A percentile compares a stretch with the other conserved stretches of the same genome.
Conservation (phyloP, 768 basidiomycete genomes). For the Lactarius quietus region DNA sequence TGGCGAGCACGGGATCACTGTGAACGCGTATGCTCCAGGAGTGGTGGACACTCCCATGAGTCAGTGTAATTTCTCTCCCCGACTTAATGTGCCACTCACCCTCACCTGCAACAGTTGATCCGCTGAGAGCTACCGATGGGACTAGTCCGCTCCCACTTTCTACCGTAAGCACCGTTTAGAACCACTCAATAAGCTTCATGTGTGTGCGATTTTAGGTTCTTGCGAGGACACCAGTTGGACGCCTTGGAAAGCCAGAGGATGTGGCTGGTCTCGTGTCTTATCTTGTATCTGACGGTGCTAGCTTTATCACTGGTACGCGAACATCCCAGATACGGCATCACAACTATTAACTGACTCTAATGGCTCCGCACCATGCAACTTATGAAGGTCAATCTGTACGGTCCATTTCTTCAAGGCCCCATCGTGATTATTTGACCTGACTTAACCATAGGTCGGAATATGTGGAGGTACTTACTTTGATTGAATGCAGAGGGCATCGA, state of each 20-base stretch:
- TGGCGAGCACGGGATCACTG: conserved; percentile 26
- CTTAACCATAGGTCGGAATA: conserved; percentile 1
- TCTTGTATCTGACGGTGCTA: conserved; percentile 19
- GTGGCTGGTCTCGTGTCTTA: conserved; percentile 26
- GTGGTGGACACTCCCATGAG: conserved; percentile 25
- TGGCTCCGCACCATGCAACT: background rate
- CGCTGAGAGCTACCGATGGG: background rate
- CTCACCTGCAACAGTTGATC: background rate
- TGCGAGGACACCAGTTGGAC: conserved; percentile 8
- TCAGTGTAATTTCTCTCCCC: conserved; percentile 8
- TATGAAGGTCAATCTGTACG: conserved; percentile 15
- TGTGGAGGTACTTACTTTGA: conserved; percentile 13
- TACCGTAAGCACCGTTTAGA: background rate
- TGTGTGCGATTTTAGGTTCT: background rate
- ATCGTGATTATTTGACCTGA: background rate
- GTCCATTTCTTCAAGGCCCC: background rate
- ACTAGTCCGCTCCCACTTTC: background rate
- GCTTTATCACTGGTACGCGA: conserved; percentile 25
- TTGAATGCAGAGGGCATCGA: conserved; percentile 1
- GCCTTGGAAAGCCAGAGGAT: conserved; percentile 16
- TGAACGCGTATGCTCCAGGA: conserved; percentile 29
- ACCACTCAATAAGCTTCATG: background rate
- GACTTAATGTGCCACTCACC: background rate
- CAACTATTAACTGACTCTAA: background rate
- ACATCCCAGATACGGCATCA: background rate